Evolutionary conservation across 2,329 filamentous ascomycete species (phyloP).

Genomic region (Fusarium veterinarium): DNA sequence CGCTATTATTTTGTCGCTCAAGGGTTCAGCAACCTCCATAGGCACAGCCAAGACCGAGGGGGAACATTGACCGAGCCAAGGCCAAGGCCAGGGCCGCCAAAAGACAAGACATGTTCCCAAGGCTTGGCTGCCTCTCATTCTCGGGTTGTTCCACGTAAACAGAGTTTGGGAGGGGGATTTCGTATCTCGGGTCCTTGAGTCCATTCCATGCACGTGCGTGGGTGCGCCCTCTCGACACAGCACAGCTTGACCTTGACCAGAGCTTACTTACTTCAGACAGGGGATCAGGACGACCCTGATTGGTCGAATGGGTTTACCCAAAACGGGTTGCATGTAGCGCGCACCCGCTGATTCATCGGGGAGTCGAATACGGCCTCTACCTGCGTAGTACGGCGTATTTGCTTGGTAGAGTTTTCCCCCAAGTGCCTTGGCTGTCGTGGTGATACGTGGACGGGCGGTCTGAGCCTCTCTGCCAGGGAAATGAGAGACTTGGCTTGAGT

Average conservation of each 20-base stretch:
- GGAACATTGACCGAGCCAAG: slow-evolving; percentile 6
- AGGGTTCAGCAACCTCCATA: slow-evolving; percentile 10
- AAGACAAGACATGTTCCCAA: slow-evolving; percentile 1
- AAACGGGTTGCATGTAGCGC: slow-evolving; percentile 2
- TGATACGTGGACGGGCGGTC: slow-evolving; percentile 30
- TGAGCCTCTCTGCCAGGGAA: slow-evolving; percentile 28
- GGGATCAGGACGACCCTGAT: not conserved
- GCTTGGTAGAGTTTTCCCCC: not conserved
- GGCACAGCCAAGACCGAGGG: slow-evolving; percentile 4
- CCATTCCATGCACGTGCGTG: slow-evolving; percentile 20
- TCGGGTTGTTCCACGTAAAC: slow-evolving; percentile 1
- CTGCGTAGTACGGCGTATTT: slow-evolving; percentile 11
- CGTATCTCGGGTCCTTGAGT: slow-evolving; percentile 40
- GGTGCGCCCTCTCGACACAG: not conserved
- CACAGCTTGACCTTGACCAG: not conserved
- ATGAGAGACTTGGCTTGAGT: slow-evolving; percentile 11
- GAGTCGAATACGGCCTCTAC: not conserved
- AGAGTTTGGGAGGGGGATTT: slow-evolving; percentile 33
- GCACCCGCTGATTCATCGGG: not conserved
- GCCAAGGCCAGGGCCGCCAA: not conserved
- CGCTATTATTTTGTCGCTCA: slow-evolving; percentile 33
- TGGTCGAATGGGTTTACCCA: not conserved
- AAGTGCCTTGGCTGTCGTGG: slow-evolving; percentile 2
- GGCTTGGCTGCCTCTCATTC: slow-evolving; percentile 15
- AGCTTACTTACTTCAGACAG: slow-evolving; percentile 4